Conservation (phyloP, 1,284 basidiomycete genomes). For the Chalciporus sp. region DNA sequence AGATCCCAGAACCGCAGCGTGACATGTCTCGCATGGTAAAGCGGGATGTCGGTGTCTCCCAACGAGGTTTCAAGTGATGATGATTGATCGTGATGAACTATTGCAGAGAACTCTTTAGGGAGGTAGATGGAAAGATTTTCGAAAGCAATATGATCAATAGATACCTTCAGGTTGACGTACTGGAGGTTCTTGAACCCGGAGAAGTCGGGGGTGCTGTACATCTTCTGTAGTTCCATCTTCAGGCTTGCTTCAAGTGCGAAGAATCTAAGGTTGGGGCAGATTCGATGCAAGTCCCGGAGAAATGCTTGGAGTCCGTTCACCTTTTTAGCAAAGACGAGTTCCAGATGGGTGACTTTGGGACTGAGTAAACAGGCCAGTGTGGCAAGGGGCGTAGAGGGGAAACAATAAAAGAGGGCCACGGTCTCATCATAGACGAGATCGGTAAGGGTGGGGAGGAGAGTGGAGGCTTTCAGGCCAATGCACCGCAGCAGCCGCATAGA, state of each 20-base stretch:
- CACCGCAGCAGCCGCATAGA: too few relatives aligned
- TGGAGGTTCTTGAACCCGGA: background rate
- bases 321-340: background rate
- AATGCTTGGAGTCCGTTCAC: background rate
- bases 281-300: background rate
- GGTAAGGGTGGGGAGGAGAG: background rate
- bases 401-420: too few relatives aligned
- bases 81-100: background rate
- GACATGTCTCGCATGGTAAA: background rate
- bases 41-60: background rate
- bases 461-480: too few relatives aligned
- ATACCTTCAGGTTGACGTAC: background rate
- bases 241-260: background rate
- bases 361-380: background rate
- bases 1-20: background rate
- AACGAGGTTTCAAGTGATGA: background rate
- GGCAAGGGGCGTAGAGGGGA: background rate
- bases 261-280: background rate
- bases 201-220: background rate
- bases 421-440: background rate
- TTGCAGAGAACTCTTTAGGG: background rate
- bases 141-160: background rate
- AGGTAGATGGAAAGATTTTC: background rate
- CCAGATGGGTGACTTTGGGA: background rate
- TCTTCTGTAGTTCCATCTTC: too few relatives aligned